Base-by-base conservation (phyloP, 306 rosid species). In the Geum urbanum region DNA sequence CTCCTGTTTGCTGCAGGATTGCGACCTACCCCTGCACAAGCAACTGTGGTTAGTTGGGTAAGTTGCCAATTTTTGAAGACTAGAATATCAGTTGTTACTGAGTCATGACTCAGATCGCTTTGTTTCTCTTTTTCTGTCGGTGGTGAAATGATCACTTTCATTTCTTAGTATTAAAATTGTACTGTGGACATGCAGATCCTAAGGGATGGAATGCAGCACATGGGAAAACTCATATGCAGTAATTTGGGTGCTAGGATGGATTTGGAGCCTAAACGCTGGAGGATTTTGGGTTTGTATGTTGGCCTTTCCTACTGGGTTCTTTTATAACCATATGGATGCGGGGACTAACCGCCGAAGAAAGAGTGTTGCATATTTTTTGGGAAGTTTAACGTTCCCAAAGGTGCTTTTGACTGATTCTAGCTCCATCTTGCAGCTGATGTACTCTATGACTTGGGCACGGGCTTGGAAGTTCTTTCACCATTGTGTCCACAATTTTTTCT, bases 31-130 rank as follows among this genome's bases (percentile, higher is more conserved):
- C 91, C 99, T 55, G 99, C 96, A 48, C 97, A 94, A 70, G 90
- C 99, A 69, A 94, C 99, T 54, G 99, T 85, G 49, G 99, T 90
- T 65, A 91, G 96, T 70, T 94, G 99, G 99, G 99, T 94, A 88
- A 87, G 87, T 78, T 83, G 55, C 76, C 41, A 15, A 59, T 73
- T 69, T 61, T 77, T 63, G 37, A 44, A 41, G 48, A 40, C 9
- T 45, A 40, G 40, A 10, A 50, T 59, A 55, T 48, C 19, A 37
- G 10, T 43, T 55, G 53, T 5, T 10, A 49, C 40, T 52, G 41
- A 39, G 1, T 44, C 49, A 40, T 35, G 24, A 72, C 67, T 79
- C 9, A 50, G 35, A 57, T 63, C n/a, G 15, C 51, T 15, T 77
- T 47, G 37, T 32, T 32, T 32, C 1, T 32, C 4, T 32, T 32